Evolutionary conservation across 1,284 basidiomycete genomes (phyloP).

Genomic region (Cryptococcus floricola): DNA sequence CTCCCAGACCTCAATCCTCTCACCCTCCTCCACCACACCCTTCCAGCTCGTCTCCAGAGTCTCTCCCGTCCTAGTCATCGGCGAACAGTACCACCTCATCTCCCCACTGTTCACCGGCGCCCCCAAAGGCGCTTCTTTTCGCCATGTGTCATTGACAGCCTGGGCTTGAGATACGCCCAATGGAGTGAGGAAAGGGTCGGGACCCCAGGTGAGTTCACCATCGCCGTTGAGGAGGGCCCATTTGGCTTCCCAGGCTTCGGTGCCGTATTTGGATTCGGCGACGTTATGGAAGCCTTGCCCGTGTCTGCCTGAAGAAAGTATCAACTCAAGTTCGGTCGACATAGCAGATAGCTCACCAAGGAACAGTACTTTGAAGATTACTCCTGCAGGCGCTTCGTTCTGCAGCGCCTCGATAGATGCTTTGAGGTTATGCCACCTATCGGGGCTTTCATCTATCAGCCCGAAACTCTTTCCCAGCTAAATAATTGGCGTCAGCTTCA

Average conservation of each 20-base stretch:
- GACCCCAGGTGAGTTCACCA: constrained; percentile 71
- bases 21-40: constrained; percentile 37
- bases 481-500: neutral
- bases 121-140: constrained; percentile 54
- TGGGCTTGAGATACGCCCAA: constrained; percentile 64
- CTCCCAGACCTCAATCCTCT: constrained; percentile 43
- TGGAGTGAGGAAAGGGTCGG: constrained; percentile 70
- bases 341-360: constrained; percentile 25
- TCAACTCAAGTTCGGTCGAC: neutral
- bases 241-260: constrained; percentile 54
- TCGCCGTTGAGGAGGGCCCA: constrained; percentile 70
- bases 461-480: constrained; percentile 42
- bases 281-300: constrained; percentile 52
- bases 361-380: constrained; percentile 48
- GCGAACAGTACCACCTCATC: constrained; percentile 62
- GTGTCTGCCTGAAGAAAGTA: constrained; percentile 30
- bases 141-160: constrained; percentile 58
- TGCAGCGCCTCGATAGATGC: constrained; percentile 31
- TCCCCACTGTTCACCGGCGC: constrained; percentile 58
- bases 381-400: constrained; percentile 27
- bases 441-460: constrained; percentile 33
- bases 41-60: constrained; percentile 66
- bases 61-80: constrained; percentile 65
- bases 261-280: constrained; percentile 67
- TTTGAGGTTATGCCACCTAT: constrained; percentile 44